These are phyloP conservation scores for Tieghemostelium lacteum DNA, from an alignment of 78 protist species.

Conservation along the genomic window DNA sequence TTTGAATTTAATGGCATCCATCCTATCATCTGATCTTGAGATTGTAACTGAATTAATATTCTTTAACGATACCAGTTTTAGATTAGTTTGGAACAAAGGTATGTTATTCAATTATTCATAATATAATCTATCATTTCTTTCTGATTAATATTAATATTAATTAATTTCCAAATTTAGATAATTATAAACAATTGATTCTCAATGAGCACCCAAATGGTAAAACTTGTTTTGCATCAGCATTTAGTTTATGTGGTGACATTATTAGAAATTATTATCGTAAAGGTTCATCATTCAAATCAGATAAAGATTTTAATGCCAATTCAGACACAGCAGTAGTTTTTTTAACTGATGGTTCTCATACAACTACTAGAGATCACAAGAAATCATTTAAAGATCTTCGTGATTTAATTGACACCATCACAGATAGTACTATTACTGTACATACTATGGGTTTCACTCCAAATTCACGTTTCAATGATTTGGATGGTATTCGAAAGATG, in stretches of 20 bases:
- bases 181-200: conserved; percentile 36
- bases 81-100: conserved; percentile 30
- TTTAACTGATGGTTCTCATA: conserved; percentile 64
- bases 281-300: conserved; percentile 4
- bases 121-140: neutral
- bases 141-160: neutral
- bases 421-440: neutral
- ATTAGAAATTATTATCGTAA: conserved; percentile 22
- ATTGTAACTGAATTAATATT: conserved; percentile 43
- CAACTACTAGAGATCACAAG: conserved; percentile 58
- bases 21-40: neutral
- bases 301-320: conserved; percentile 19
- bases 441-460: conserved; percentile 80
- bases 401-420: neutral
- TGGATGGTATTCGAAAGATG: conserved; percentile 62
- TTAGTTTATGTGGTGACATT: conserved; percentile 14
- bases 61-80: conserved; percentile 31
- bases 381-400: conserved; percentile 8
- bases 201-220: conserved; percentile 46
- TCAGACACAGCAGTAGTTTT: conserved; percentile 51
- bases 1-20: conserved; percentile 10
- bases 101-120: neutral
- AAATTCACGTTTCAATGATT: conserved; percentile 55
- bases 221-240: conserved; percentile 66
- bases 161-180: neutral